A percentile compares a stretch with the other conserved stretches of the same genome.
These are phyloP conservation scores for Ophiostoma himal-ulmi DNA, from an alignment of 2,329 filamentous ascomycete genomes.

Conservation along the genomic window DNA sequence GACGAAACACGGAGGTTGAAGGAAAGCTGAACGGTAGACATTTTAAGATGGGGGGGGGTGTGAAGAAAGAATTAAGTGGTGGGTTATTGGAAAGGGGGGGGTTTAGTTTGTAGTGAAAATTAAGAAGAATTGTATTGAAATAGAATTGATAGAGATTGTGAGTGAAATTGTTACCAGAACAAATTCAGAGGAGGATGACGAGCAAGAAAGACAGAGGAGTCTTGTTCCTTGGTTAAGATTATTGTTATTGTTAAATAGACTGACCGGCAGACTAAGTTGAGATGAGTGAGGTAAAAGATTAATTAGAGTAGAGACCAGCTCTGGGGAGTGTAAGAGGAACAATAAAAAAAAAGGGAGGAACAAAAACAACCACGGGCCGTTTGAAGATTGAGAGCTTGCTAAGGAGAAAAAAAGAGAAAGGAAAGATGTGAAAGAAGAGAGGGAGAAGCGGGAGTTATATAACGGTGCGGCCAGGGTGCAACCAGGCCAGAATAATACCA, in stretches of 20 bases:
- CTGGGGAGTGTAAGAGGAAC: constrained; percentile 28
- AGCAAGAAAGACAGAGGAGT: constrained; percentile 30
- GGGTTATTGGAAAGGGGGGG: constrained; percentile 22
- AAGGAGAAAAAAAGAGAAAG: constrained; percentile 40
- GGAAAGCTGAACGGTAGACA: constrained; percentile 89
- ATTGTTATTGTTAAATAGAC: constrained; percentile 19
- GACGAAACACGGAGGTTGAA: constrained; percentile 94
- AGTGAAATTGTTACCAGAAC: background rate
- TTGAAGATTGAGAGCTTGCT: constrained; percentile 58
- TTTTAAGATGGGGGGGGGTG: constrained; percentile 41
- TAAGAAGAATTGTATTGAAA: constrained; percentile 8
- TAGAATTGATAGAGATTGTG: background rate
- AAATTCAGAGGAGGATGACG: constrained; percentile 24
- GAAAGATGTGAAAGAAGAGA: constrained; percentile 33
- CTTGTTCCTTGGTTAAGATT: constrained; percentile 18
- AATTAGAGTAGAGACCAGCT: constrained; percentile 35
- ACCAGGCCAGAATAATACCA: background rate
- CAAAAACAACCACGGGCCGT: constrained; percentile 50
- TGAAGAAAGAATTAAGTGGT: constrained; percentile 31
- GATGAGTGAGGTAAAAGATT: constrained; percentile 14
- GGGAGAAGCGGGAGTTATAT: constrained; percentile 38
- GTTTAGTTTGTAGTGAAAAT: background rate
- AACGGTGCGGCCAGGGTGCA: constrained; percentile 32
- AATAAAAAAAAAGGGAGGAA: constrained; percentile 44
- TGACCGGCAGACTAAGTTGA: constrained; percentile 25